These are phyloP conservation scores for Heracleum sosnowskyi DNA, from an alignment of 129 eudicot species.

Conservation along the genomic window DNA sequence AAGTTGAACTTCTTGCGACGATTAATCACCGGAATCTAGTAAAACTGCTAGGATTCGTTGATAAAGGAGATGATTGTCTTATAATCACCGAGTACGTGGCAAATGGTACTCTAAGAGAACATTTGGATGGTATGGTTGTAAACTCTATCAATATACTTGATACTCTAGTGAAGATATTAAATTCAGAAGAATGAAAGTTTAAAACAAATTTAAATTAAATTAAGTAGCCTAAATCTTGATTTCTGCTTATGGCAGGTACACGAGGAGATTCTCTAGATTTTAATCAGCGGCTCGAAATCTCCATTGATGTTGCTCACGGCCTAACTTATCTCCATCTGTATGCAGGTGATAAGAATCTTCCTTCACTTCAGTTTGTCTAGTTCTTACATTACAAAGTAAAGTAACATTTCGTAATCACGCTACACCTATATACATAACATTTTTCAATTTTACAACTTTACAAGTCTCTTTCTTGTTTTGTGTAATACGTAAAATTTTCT, in stretches of 20 bases:
- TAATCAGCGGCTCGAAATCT: conserved; percentile 79
- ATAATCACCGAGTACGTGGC: conserved; percentile 82
- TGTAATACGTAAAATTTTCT: too few relatives aligned
- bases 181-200: not conserved
- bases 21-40: conserved; percentile 87
- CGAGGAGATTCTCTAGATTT: conserved; percentile 79
- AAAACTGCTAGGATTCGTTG: conserved; percentile 80
- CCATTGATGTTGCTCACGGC: conserved; percentile 87
- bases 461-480: too few relatives aligned
- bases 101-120: conserved; percentile 93
- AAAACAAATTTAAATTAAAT: not conserved
- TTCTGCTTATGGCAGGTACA: conserved; percentile 32
- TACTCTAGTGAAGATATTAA: not conserved
- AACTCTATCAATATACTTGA: not conserved
- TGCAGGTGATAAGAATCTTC: conserved; percentile 44
- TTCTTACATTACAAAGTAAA: not conserved
- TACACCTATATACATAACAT: too few relatives aligned
- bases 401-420: not conserved
- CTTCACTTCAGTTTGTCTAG: not conserved
- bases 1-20: conserved; percentile 81
- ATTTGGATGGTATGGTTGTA: conserved; percentile 73
- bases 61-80: conserved; percentile 79
- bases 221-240: not conserved
- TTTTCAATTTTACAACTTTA: too few relatives aligned
- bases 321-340: conserved; percentile 84